phyloP scores from a whole-genome alignment of 2,329 filamentous ascomycete genomes.

The Lecanosticta acicola region DNA sequence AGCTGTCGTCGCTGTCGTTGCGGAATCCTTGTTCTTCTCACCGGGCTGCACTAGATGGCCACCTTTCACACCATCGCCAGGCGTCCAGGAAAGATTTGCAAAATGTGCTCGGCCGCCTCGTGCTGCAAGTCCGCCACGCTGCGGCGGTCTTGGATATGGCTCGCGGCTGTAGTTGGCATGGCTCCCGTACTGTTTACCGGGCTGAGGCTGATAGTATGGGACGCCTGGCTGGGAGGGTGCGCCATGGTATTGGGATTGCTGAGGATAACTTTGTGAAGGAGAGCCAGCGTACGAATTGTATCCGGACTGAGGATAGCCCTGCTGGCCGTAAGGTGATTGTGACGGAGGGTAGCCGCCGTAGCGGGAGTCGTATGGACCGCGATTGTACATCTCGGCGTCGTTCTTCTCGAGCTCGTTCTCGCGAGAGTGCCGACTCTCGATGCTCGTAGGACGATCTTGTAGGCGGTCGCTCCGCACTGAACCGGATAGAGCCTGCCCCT shows the following conservation, averaged over 20 bases:
- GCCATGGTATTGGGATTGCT: constrained; percentile 56
- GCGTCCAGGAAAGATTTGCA: constrained; percentile 67
- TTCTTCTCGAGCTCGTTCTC: constrained; percentile 10
- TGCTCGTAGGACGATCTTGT: constrained; percentile 18
- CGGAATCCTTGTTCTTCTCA: constrained; percentile 25
- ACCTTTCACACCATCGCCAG: constrained; percentile 50
- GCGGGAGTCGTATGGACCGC: constrained; percentile 25
- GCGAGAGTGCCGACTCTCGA: constrained; percentile 21
- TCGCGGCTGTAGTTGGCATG: constrained; percentile 21
- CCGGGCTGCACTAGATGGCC: constrained; percentile 38
- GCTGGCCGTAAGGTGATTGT: constrained; percentile 56
- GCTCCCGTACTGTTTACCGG: constrained; percentile 38
- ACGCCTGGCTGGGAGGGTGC: constrained; percentile 34
- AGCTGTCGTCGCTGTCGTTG: constrained; percentile 32
- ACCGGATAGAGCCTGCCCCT: too few species aligned
- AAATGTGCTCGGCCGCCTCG: constrained; percentile 50
- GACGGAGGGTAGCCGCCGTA: constrained; percentile 44
- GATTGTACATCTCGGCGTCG: constrained; percentile 30
- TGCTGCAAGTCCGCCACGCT: constrained; percentile 42
- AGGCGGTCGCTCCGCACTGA: neutral
- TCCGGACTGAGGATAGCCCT: constrained; percentile 32
- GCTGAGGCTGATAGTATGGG: constrained; percentile 28
- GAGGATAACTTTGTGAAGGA: constrained; percentile 51
- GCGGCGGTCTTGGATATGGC: constrained; percentile 18
- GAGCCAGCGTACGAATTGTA: constrained; percentile 33